Base-by-base conservation (phyloP, 2,329 filamentous ascomycete species). In the Botrytis fabae region DNA sequence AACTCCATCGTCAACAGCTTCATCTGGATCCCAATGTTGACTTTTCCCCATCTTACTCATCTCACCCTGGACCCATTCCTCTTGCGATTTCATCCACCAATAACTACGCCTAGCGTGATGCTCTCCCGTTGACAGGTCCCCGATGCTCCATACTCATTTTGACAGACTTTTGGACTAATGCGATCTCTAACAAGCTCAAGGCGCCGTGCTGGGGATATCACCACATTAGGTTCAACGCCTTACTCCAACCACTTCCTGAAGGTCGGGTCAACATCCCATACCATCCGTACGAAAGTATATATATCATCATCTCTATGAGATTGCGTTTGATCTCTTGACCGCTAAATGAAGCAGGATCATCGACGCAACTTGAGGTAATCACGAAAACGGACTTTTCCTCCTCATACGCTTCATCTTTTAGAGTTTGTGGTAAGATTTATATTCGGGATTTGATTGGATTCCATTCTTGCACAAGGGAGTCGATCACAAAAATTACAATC, bases 91-190 rank as follows among this genome's bases (percentile, higher is more conserved):
- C 48, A 9, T 68, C 48, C 65, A 57, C 65, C 48, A 57, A 68
- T 57, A 8, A 28, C 8, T 6, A 25, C 20, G 25, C 65, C 48
- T 42, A 25, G 65, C 22, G 40, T 32, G 25, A 44, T 32, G 48
- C 48, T 68, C 35, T 68, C 65, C 65, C 48, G 48, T 25, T 42
- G 25, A 68, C 48, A 68, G 16, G 48, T 42, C 35, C 32, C 64
- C 46, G 51, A 51, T 51, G n/a, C 65, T 68, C 65, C 38, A 51
- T 51, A 14, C 48, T 68, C 65, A 68, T 68, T 42, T 57, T 38
- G 54, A 44, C 65, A 68, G 25, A 57, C 16, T 68, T 68, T 68
- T 7, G 42, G 8, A 68, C 35, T 57, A 25, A 42, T 42, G 5
- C 25, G 48, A 40, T 57, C 65, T 68, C n/a, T 28, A 54, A 40